Base-by-base conservation (phyloP, 257 asterid species). In the Penstemon eatonii region DNA sequence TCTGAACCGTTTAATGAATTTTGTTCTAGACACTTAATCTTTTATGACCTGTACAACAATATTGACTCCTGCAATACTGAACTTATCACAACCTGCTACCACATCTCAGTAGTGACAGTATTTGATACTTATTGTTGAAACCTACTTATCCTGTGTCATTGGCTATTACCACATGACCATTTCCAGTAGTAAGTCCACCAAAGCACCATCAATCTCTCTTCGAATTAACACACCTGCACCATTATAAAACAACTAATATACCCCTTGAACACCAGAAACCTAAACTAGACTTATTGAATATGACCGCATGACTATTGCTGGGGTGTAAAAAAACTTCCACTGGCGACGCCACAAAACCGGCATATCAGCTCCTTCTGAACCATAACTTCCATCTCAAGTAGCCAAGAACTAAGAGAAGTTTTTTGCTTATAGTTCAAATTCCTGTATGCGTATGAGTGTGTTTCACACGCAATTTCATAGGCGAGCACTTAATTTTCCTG, bases 371-470 rank as follows among this genome's bases (percentile, higher is more conserved):
- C 56, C 4, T 18, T 33, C 43, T 53, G 8, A 44, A 44, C 4
- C 19, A 57, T 43, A 50, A 25, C 19, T 58, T 64, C 41, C 25
- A 39, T 19, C 61, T 69, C 6, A 40, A 33, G 7, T n/a, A 56
- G 75, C 66, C 40, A 33, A 59, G 13, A 51, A 62, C 51, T 56
- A 50, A 62, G 54, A 43, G 54, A 58, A 68, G 18, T 41, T 9
- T 46, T 36, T 70, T 45, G 37, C 50, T 33, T 51, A 55, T n/a
- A 42, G 12, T 50, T 51, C 40, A 61, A 68, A 9, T 6, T 67
- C 54, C 5, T 43, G 36, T 44, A 49, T 52, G 49, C 19, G 49
- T 67, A 49, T 72, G 40, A 62, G 46, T 63, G 13, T 49, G 55
- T 58, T 44, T 56, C 10, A 7, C 18, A 15, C 9, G 4, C 18